Percentiles rank a stretch among this genome's conserved stretches.
These are phyloP conservation scores for Cutaneotrichosporon cyanovorans DNA, from an alignment of 1,284 basidiomycete species.

Conservation along the genomic window DNA sequence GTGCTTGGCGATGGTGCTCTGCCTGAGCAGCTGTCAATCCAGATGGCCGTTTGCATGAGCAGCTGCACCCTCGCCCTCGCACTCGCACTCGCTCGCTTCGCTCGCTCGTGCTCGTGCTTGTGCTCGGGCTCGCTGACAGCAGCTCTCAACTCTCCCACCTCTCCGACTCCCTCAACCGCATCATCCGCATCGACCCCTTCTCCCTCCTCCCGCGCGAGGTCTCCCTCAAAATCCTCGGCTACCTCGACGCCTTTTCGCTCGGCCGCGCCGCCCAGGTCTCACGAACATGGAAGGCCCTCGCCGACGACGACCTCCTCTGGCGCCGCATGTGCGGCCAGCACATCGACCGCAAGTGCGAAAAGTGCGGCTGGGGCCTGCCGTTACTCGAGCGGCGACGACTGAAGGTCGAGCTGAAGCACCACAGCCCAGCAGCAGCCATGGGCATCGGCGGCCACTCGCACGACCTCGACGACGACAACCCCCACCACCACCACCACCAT, in stretches of 20 bases:
- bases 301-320: constrained; percentile 96
- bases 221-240: constrained; percentile 77
- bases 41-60: too few relatives aligned
- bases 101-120: too few relatives aligned
- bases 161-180: constrained; percentile 78
- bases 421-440: constrained; percentile 33
- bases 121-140: too few relatives aligned
- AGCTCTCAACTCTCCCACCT: constrained; percentile 87
- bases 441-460: constrained; percentile 25
- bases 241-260: constrained; percentile 90
- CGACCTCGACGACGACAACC: constrained; percentile 17
- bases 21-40: too few relatives aligned
- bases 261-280: constrained; percentile 94
- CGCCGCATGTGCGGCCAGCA: constrained; percentile 96
- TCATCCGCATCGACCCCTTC: constrained; percentile 95
- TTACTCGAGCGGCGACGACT: constrained; percentile 59
- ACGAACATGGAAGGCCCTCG: constrained; percentile 74
- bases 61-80: neutral
- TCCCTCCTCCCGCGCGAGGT: constrained; percentile 83
- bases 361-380: constrained; percentile 96
- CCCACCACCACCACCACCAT: neutral
- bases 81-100: neutral
- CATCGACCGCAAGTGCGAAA: constrained; percentile 92
- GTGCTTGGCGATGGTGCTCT: too few relatives aligned
- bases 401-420: constrained; percentile 42